A percentile compares a stretch with the other conserved stretches of the same genome.
Conservation (phyloP, 371 early-diverging fungal species). For the Apophysomyces variabilis region DNA sequence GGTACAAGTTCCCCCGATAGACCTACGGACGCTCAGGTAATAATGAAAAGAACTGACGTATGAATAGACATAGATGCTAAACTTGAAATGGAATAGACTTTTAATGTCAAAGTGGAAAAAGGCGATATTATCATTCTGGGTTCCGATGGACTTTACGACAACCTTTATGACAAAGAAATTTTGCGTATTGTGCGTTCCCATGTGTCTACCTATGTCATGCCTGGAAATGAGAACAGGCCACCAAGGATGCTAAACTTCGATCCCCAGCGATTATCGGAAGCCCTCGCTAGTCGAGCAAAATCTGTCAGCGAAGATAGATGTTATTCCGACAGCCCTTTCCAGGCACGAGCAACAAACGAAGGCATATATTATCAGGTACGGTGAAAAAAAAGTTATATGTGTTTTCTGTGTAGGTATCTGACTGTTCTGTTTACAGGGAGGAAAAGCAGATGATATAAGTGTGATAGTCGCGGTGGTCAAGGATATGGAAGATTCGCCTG, state of each 20-base stretch:
- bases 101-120: slow-evolving; percentile 76
- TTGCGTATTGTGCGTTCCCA: slow-evolving; percentile 71
- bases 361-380: slow-evolving; percentile 64
- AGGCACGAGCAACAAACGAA: slow-evolving; percentile 77
- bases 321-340: slow-evolving; percentile 83
- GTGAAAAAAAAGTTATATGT: not conserved
- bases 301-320: slow-evolving; percentile 81
- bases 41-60: slow-evolving; percentile 10
- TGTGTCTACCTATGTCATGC: slow-evolving; percentile 60
- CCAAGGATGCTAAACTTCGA: slow-evolving; percentile 50
- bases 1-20: slow-evolving; percentile 70
- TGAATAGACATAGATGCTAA: not conserved
- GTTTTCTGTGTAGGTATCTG: not conserved
- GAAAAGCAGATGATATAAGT: slow-evolving; percentile 86
- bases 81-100: slow-evolving; percentile 32
- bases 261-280: slow-evolving; percentile 78
- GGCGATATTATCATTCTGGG: slow-evolving; percentile 82
- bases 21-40: slow-evolving; percentile 73
- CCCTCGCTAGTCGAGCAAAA: slow-evolving; percentile 77
- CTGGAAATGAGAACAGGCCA: slow-evolving; percentile 46
- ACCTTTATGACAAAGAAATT: slow-evolving; percentile 83
- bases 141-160: slow-evolving; percentile 83
- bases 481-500: slow-evolving; percentile 64
- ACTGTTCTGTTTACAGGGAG: slow-evolving; percentile 65
- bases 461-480: slow-evolving; percentile 77